Evolutionary conservation across 768 basidiomycete genomes (phyloP), one percentile per base, ranked within the genome.

Genomic region (Kwoniella botswanensis): DNA sequence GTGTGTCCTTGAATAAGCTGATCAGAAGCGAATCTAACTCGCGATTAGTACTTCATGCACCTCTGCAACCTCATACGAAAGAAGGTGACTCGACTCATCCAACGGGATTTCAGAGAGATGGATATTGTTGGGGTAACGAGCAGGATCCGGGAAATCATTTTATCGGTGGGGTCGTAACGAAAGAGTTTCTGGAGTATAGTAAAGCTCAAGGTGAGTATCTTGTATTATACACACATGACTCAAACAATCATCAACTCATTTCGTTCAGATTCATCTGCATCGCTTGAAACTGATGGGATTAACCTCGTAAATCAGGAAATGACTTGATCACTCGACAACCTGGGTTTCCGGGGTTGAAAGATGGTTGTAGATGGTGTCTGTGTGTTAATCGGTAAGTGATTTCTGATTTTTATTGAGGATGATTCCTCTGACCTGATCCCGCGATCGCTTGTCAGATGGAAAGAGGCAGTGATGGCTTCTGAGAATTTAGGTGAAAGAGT

Each of bases 361-460:
- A 79, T 42, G 82, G 82, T n/a, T 83, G 82, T 67, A 58, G 71
- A 62, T 83, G 82, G 82, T 83, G 82, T 76, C 71, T 83, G 35
- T 83, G 82, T 63, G 82, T 83, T 11, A 72, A 76, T n/a, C 58
- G 81, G 81, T 79, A 35, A 46, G 78, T 62, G 21, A 22, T 42
- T 10, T 50, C 44, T 12, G 53, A 29, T 15, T 50, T 35, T 35
- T n/a, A 1, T 22, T 56, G 12, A 24, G 22, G 17, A 12, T 56
- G 24, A 18, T 6, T 56, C 24, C 21, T 17, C 24, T 12, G 18
- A 52, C 15, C 17, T 15, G 50, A 52, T 18, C 0, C 0, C 1
- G 35, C 35, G 35, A 35, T 35, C 35, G 35, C 35, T 35, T 35
- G 35, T 10, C 42, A 78, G 82, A 62, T 83, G 82, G 82, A 82